phyloP scores from a whole-genome alignment of 2,329 filamentous ascomycete genomes.

The Cladosporium sp. region DNA sequence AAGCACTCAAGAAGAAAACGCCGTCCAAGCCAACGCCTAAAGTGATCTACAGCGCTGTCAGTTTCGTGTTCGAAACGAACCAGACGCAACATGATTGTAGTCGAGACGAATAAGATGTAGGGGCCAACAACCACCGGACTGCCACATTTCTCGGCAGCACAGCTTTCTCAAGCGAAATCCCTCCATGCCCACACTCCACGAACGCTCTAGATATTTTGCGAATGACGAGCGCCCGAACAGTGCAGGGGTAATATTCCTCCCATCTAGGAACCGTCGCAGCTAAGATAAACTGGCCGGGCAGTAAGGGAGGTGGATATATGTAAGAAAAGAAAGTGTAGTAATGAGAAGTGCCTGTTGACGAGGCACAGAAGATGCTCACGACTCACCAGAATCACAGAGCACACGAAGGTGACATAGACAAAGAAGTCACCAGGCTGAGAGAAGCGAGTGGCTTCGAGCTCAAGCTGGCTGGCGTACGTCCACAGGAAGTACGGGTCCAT shows the following conservation, averaged over 20 bases:
- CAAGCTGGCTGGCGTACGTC: constrained; percentile 70
- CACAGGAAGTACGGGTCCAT: constrained; percentile 77
- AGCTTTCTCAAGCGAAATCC: constrained; percentile 49
- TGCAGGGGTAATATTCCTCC: constrained; percentile 51
- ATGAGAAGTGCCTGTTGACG: background rate
- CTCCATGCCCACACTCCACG: constrained; percentile 49
- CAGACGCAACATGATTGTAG: background rate
- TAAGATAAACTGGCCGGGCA: constrained; percentile 49
- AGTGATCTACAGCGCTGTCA: constrained; percentile 26
- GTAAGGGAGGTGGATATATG: constrained; percentile 52
- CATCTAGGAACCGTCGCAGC: constrained; percentile 53
- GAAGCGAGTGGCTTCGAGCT: constrained; percentile 68
- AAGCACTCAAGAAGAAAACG: constrained; percentile 50
- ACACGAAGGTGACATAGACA: constrained; percentile 73
- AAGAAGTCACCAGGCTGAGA: constrained; percentile 71
- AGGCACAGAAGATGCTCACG: constrained; percentile 17
- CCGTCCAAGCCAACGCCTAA: constrained; percentile 48
- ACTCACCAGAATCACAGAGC: constrained; percentile 73
- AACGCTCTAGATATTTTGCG: constrained; percentile 43
- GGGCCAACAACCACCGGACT: constrained; percentile 57
- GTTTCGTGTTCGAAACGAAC: constrained; percentile 12
- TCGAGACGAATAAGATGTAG: constrained; percentile 51
- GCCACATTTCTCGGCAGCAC: constrained; percentile 51
- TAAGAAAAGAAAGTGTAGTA: constrained; percentile 17
- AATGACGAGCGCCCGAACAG: constrained; percentile 46